Conservation (phyloP, 1,284 basidiomycete genomes). For the Marasmius sp. region DNA sequence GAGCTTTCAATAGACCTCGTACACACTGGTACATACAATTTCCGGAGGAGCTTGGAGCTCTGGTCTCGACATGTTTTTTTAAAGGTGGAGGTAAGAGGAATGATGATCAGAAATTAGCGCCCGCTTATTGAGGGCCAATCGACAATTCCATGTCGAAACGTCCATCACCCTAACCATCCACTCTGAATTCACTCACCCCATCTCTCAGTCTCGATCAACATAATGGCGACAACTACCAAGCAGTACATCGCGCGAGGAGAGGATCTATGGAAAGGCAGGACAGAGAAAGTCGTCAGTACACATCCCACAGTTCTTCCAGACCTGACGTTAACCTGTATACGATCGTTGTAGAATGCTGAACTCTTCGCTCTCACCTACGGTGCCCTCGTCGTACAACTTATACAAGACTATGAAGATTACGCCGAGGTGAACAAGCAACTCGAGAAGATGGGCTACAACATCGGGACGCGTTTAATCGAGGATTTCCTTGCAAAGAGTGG, state of each 20-base stretch:
- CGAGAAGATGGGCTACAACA: constrained; percentile 97
- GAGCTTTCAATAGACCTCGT: constrained; percentile 1
- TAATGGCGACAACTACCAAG: constrained; percentile 73
- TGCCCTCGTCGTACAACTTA: constrained; percentile 95
- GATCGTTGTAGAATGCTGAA: constrained; percentile 81
- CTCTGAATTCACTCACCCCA: background rate
- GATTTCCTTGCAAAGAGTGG: constrained; percentile 94
- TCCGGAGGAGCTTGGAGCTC: constrained; percentile 96
- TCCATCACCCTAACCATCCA: background rate
- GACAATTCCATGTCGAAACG: too few relatives aligned
- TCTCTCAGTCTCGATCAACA: background rate
- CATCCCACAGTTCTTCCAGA: background rate
- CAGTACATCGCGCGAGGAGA: constrained; percentile 85
- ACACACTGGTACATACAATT: constrained; percentile 61
- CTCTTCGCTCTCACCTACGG: constrained; percentile 97
- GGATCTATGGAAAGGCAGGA: constrained; percentile 87
- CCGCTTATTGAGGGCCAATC: background rate
- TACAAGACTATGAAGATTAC: constrained; percentile 99
- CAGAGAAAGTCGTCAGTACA: constrained; percentile 83
- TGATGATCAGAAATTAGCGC: constrained; percentile 3
- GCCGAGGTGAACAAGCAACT: constrained; percentile 84
- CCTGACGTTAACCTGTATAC: constrained; percentile 13
- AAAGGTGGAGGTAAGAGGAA: background rate
- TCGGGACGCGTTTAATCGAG: constrained; percentile 94
- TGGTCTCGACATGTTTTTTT: constrained; percentile 83